Base-by-base conservation (phyloP, 1,284 basidiomycete species). In the Melampsora larici-populina region DNA sequence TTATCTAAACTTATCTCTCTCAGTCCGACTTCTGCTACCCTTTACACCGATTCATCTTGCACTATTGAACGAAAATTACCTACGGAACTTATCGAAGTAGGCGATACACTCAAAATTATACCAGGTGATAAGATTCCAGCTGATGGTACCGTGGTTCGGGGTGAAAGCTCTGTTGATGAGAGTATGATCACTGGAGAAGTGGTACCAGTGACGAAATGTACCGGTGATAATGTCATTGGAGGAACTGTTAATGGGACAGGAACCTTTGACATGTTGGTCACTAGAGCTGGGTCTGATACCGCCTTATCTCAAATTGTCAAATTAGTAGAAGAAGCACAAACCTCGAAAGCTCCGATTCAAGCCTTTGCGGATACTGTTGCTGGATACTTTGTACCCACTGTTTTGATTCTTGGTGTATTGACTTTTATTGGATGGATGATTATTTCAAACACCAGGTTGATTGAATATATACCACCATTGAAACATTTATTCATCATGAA, bases 171-270 rank as follows among this genome's bases (percentile, higher is more conserved):
- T 36, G 88, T 99, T 33, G 96, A 99, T 85, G 97, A 99, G 85
- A 94, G 93, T 81, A 96, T 97, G 79, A 90, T 99, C 80, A 99
- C 97, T 0, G 97, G 97, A 69, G 97, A 99, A 85, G 91, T 94
- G n/a, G 84, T 96, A 2, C 93, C 95, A 0, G 90, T 94, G 1
- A 85, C 90, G 79, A 99, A 99, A 85, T 88, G 89, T 78, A 83
- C 87, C 1, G 94, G 92, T 8, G 92, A 94, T 81, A 83, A 84
- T 62, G 94, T 98, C 74, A 97, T 98, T 79, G 97, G 96, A 17
- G 97, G 97, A 1, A 99, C 97, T 0, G 90, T 99, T 83, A 99
- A 99, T 82, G 93, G 94, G 0, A 87, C 94, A 4, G 97, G 97
- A 15, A 93, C 94, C 0, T 92, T 99, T 84, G 94, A 99, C 83